Percentiles rank a stretch among this genome's conserved stretches.
Conservation (phyloP, 352 stramenopile genomes). For the Phytophthora kernoviae region DNA sequence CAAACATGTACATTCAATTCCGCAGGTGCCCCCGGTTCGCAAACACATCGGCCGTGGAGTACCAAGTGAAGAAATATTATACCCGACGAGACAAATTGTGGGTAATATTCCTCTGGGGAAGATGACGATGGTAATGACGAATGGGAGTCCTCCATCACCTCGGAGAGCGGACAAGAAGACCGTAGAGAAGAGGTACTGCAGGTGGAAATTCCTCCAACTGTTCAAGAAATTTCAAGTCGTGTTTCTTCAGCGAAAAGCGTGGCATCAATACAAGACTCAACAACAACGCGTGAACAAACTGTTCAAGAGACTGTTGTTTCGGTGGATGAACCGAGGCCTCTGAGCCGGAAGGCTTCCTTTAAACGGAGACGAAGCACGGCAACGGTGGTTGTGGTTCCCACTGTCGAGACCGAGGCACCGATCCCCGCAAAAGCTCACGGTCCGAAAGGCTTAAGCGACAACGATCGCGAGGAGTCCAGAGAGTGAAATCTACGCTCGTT, state of each 20-base stretch:
- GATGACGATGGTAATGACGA: conserved; percentile 1
- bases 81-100: conserved; percentile 7
- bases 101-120: conserved; percentile 1
- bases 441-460: conserved; percentile 9
- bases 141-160: background rate
- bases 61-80: background rate
- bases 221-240: background rate
- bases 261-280: conserved; percentile 2
- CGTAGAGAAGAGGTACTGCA: background rate
- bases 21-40: conserved; percentile 39
- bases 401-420: conserved; percentile 11
- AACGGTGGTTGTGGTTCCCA: conserved; percentile 27
- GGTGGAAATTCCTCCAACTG: background rate
- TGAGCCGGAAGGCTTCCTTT: conserved; percentile 10
- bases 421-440: conserved; percentile 3
- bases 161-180: conserved; percentile 1
- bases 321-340: background rate
- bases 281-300: background rate
- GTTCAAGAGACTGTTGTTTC: conserved; percentile 4
- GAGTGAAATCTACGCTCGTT: conserved; percentile 15
- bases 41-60: conserved; percentile 22
- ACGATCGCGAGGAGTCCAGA: conserved; percentile 11
- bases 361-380: conserved; percentile 26
- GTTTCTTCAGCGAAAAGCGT: conserved; percentile 7
- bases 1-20: conserved; percentile 69